Base-by-base conservation (phyloP, 768 basidiomycete genomes). In the Suillus subluteus region DNA sequence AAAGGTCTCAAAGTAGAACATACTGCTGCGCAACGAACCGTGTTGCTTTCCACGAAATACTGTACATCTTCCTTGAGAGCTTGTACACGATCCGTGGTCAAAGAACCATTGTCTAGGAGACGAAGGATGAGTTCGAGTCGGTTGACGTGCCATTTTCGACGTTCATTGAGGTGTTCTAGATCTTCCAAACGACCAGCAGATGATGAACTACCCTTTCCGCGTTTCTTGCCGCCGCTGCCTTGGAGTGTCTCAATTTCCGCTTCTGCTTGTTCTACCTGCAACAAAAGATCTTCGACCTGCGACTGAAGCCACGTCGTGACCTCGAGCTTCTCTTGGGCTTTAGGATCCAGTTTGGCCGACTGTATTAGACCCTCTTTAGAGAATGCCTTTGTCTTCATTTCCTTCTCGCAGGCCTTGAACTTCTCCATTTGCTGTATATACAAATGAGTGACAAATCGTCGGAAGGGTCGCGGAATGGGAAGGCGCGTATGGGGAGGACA, bases 301-400 rank as follows among this genome's bases (percentile, higher is more conserved):
- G 83, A 83, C 69, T 95, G 91, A 16, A 98, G 83, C 95, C 97
- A 99, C 65, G 87, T 80, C 18, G 88, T 91, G 15, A 91, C 88
- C 73, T 99, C 97, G 71, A 91, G 85, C 79, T 98, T 98, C 80
- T 96, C 95, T 81, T 98, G 95, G 65, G 97, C 95, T 75, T 95
- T 96, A 64, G 98, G 98, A 79, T 99, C 98, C 30, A 99, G 89
- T 74, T 94, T 95, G 44, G 94, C 87, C 13, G 95, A 94, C 67
- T 96, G 94, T 67, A 91, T 98, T 50, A 99, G 85, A 50, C 98
- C 98, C 79, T 99, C 98, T 75, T 99, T 99, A 23, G 96, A 98
- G 80, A 99, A 99, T 0, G 98, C 98, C 79, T 99, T 99, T 66
- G 98, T 99, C 86, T 99, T 99, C 97, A 99, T 99, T 81, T 99